Conservation (phyloP, 176 grass and related monocot species). For the Neostapfia colusana region DNA sequence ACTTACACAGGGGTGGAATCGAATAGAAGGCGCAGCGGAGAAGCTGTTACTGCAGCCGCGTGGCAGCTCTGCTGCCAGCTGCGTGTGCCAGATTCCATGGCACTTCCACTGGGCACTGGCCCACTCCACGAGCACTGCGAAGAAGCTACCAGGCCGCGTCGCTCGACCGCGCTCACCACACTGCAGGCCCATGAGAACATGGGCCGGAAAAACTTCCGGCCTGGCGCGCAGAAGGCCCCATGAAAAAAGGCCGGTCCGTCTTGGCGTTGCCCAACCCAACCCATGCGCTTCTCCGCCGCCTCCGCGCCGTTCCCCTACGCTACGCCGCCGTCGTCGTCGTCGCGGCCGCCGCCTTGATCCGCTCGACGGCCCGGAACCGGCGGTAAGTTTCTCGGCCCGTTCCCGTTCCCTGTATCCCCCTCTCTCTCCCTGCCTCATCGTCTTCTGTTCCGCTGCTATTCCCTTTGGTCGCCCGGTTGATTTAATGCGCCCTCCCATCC, state of each 20-base stretch:
- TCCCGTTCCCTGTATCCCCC: too few relatives aligned
- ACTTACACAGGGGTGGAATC: background rate
- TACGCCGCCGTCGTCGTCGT: background rate
- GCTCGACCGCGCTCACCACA: too few relatives aligned
- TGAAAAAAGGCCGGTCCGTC: background rate
- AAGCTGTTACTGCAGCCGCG: background rate
- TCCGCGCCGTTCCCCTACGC: background rate
- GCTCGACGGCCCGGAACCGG: background rate
- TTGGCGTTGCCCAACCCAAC: background rate
- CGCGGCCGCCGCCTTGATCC: background rate
- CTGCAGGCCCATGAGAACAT: background rate
- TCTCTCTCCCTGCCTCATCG: too few relatives aligned
- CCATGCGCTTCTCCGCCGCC: background rate
- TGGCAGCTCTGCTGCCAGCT: background rate
- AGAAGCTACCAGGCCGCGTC: background rate
- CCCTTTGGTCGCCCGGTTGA: background rate
- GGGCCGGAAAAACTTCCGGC: background rate
- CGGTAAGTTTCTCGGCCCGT: background rate
- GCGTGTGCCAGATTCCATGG: background rate
- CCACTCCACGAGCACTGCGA: background rate
- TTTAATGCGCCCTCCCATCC: background rate
- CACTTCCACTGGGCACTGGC: background rate
- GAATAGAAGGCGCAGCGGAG: slow-evolving; percentile 21
- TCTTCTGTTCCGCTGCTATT: background rate
- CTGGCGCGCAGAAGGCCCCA: background rate